phyloP scores from a whole-genome alignment of 192 early-diverging fungal genomes.

The Coemansia sp. region DNA sequence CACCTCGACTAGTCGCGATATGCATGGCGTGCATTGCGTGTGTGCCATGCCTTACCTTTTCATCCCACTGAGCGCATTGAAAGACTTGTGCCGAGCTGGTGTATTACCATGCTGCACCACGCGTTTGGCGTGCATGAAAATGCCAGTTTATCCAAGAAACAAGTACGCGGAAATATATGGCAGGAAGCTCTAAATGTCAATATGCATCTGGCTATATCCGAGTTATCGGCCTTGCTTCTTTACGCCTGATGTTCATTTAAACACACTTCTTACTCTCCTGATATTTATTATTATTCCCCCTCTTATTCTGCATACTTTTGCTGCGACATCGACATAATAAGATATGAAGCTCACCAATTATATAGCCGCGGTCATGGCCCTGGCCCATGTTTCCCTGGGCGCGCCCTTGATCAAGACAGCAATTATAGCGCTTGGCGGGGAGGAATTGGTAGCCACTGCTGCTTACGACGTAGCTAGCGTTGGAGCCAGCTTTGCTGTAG shows the following conservation, averaged over 20 bases:
- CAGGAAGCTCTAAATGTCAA: neutral
- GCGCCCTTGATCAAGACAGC: slow-evolving; percentile 44
- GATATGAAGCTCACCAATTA: neutral
- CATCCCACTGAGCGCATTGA: no score
- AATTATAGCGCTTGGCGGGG: slow-evolving; percentile 24
- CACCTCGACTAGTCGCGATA: neutral
- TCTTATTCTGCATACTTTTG: no score
- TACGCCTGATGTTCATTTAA: neutral
- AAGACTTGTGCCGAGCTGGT: neutral
- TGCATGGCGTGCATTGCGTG: neutral
- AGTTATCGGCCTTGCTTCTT: neutral
- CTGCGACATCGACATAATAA: neutral
- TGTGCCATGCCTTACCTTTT: no score
- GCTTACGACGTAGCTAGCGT: slow-evolving; percentile 45
- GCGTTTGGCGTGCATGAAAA: neutral
- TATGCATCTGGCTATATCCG: no score
- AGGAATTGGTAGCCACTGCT: slow-evolving; percentile 26
- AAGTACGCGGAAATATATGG: neutral
- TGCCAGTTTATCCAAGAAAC: neutral
- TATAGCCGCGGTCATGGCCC: neutral
- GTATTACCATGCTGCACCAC: neutral
- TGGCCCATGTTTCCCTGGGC: neutral
- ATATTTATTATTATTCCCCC: neutral
- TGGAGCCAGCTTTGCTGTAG: slow-evolving; percentile 46
- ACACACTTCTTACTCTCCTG: neutral